These are phyloP conservation scores for Physcomitrium patens DNA, from an alignment of 225 moss, liverwort and hornwort species.

Conservation along the genomic window DNA sequence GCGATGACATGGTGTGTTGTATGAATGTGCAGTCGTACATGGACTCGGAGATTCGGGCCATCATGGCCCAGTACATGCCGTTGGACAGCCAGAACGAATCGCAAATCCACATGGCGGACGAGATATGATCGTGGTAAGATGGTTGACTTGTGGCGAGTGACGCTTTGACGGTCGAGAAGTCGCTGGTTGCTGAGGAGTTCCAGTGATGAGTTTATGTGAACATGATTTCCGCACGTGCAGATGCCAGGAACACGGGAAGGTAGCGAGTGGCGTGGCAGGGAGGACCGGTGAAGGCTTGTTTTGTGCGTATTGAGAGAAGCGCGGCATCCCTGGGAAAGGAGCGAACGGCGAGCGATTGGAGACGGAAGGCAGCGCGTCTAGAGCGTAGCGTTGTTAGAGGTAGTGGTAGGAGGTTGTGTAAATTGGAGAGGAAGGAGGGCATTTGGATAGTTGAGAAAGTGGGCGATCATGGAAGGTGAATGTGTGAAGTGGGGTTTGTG, in stretches of 20 bases:
- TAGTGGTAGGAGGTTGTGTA: slow-evolving; percentile 2
- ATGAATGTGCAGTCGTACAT: slow-evolving; percentile 45
- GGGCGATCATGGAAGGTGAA: too few species aligned
- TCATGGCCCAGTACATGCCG: slow-evolving; percentile 43
- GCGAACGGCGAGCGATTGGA: slow-evolving; percentile 9
- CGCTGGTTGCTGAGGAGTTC: too few species aligned
- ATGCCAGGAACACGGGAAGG: not conserved
- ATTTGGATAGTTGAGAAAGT: too few species aligned
- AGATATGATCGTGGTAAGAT: slow-evolving; percentile 17
- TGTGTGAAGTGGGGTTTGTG: too few species aligned
- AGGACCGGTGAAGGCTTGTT: not conserved
- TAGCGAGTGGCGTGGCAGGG: not conserved
- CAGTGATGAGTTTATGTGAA: not conserved
- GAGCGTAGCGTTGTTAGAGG: not conserved
- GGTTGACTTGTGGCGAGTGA: not conserved
- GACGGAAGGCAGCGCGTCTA: not conserved
- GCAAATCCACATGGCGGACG: slow-evolving; percentile 30
- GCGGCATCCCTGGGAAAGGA: not conserved
- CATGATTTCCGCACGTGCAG: not conserved
- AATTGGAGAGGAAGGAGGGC: not conserved
- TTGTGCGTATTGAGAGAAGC: not conserved
- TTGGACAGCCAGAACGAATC: slow-evolving; percentile 39
- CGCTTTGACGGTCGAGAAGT: not conserved
- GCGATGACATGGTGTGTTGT: not conserved
- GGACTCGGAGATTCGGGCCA: slow-evolving; percentile 51